A percentile compares a stretch with the other conserved stretches of the same genome.
These are phyloP conservation scores for Hygrophorus russula DNA, from an alignment of 768 basidiomycete genomes.

Conservation along the genomic window DNA sequence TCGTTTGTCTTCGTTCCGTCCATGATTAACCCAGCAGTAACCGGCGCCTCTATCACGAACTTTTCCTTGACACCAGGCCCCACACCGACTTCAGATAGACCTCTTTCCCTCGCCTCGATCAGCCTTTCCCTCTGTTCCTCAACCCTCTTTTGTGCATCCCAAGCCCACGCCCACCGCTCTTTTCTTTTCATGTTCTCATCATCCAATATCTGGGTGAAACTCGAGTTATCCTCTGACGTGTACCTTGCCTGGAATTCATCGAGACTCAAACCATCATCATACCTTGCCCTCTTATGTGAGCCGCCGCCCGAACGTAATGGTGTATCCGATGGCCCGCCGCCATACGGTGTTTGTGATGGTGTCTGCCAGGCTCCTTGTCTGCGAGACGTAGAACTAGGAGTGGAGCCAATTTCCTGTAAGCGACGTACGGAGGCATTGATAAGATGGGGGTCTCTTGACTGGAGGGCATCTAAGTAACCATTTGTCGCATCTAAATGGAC, in stretches of 20 bases:
- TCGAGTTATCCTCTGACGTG: conserved; percentile 96
- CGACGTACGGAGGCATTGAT: conserved; percentile 67
- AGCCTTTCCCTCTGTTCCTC: conserved; percentile 54
- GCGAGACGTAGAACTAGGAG: conserved; percentile 27
- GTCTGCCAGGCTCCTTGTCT: conserved; percentile 23
- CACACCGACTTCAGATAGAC: conserved; percentile 59
- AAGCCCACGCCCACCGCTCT: conserved; percentile 87
- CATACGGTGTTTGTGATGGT: conserved; percentile 61
- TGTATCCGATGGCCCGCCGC: conserved; percentile 49
- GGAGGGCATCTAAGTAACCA: conserved; percentile 71
- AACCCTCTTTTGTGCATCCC: conserved; percentile 80
- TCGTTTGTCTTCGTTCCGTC: conserved; percentile 18
- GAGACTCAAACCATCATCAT: conserved; percentile 53
- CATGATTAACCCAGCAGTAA: conserved; percentile 42
- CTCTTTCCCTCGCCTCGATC: conserved; percentile 55
- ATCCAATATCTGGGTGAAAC: conserved; percentile 86
- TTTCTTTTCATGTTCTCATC: conserved; percentile 78
- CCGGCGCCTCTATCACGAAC: conserved; percentile 52
- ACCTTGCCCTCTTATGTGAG: conserved; percentile 46
- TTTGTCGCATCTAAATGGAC: conserved; percentile 85
- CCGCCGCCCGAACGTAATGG: conserved; percentile 41
- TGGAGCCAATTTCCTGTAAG: conserved; percentile 49
- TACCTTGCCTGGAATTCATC: conserved; percentile 86
- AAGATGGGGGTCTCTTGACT: conserved; percentile 64
- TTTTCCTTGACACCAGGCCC: conserved; percentile 57